Evolutionary conservation across 192 early-diverging fungal species (phyloP).

Genomic region (Diversispora epigaea): DNA sequence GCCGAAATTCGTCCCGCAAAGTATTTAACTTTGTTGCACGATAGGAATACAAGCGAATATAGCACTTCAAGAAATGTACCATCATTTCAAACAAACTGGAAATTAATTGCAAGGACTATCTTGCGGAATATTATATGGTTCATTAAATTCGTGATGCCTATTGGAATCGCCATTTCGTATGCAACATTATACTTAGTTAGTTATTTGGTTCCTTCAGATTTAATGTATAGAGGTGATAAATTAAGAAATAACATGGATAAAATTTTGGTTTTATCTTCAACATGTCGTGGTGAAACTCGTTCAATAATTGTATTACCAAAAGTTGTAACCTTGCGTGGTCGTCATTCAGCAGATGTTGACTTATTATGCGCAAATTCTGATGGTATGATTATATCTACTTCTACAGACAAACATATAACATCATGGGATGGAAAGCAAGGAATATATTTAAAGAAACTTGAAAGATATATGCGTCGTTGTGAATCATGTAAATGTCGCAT

Average conservation of each 20-base stretch:
- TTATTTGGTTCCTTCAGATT: constrained; percentile 2
- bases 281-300: neutral
- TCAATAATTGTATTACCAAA: neutral
- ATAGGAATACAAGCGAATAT: too few species aligned
- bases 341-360: constrained; percentile 27
- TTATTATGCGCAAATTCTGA: constrained; percentile 23
- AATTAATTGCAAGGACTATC: neutral
- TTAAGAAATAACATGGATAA: neutral
- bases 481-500: constrained; percentile 25
- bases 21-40: neutral
- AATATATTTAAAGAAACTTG: constrained; percentile 15
- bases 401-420: constrained; percentile 26
- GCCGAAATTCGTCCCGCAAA: constrained; percentile 48
- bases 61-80: neutral
- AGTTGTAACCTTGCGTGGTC: constrained; percentile 23
- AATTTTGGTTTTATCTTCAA: neutral
- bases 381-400: constrained; percentile 18
- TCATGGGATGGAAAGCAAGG: constrained; percentile 29
- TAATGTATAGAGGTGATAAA: neutral
- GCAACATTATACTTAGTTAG: constrained; percentile 8
- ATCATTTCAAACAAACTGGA: neutral
- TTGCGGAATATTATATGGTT: neutral
- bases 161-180: neutral
- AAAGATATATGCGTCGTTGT: constrained; percentile 28
- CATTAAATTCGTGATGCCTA: constrained; percentile 4